These are phyloP conservation scores for Ottelia alismoides DNA, from an alignment of 106 monocot genomes.

Conservation along the genomic window DNA sequence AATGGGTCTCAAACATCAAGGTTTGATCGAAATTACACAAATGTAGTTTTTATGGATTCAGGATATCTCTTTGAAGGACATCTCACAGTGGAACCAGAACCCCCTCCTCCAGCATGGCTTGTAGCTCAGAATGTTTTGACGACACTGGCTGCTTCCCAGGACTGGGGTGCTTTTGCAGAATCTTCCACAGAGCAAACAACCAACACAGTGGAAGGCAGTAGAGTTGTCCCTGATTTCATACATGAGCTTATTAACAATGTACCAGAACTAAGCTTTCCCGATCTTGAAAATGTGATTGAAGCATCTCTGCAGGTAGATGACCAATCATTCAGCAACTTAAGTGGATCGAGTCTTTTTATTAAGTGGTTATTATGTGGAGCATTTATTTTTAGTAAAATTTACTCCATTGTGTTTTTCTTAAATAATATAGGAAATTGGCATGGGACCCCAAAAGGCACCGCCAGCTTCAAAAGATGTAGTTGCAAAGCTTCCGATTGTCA, in stretches of 20 bases:
- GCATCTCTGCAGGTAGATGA: conserved; percentile 66
- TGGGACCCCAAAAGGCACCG: conserved; percentile 51
- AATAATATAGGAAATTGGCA: conserved; percentile 79
- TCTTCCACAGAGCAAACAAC: conserved; percentile 31
- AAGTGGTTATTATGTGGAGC: no score
- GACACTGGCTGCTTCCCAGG: conserved; percentile 51
- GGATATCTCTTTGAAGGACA: conserved; percentile 97
- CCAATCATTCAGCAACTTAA: no score
- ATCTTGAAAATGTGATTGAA: conserved; percentile 74
- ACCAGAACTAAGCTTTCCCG: conserved; percentile 30
- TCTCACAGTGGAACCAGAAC: conserved; percentile 71
- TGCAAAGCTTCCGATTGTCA: conserved; percentile 68
- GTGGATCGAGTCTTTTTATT: no score
- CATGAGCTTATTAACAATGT: conserved; percentile 49
- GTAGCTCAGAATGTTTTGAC: conserved; percentile 82
- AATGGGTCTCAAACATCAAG: no score
- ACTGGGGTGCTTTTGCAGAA: conserved; percentile 42
- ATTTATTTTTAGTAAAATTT: no score
- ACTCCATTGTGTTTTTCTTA: no score
- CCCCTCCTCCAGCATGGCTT: conserved; percentile 93
- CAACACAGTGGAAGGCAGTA: conserved; percentile 7
- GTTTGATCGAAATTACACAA: no score
- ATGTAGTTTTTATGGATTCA: no score
- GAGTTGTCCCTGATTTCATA: conserved; percentile 30
- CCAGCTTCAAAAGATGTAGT: conserved; percentile 95